Base-by-base conservation (phyloP, 495 filamentous ascomycete genomes). In the Penicillium pancosmium region DNA sequence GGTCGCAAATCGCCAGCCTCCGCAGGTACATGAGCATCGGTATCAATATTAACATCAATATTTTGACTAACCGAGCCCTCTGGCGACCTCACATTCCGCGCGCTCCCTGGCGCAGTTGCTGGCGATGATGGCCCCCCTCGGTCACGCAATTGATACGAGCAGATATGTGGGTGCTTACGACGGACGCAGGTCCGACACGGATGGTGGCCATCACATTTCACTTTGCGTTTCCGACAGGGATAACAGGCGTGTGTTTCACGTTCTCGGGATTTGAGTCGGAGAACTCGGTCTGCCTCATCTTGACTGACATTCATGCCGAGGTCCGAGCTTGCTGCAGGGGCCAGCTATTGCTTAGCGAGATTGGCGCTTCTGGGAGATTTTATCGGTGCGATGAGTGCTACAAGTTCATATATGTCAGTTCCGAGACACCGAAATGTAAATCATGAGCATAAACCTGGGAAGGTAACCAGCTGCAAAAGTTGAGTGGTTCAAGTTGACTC, bases 211-310 rank as follows among this genome's bases (percentile, higher is more conserved):
- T 76, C 72, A 23, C 75, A 78, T 60, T 76, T 75, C 15, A 76
- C 75, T 55, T 78, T 78, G n/a, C 75, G 71, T 43, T 73, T 71
- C 12, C 69, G 66, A 61, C 75, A 76, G 13, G 75, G 72, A 52
- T 78, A 76, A 40, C 73, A 78, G 4, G 75, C 73, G 47, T 64
- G 67, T 1, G 63, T 49, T 59, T 76, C 75, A 21, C 72, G 66
- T 18, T 71, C 68, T 51, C 68, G 63, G 44, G 71, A 67, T 46
- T 67, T 72, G 2, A 65, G 59, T 0, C 59, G 64, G 10, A 77
- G 66, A 3, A 75, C 69, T 23, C 70, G 69, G 50, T 77, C 70
- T 21, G 57, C 60, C 54, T 70, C 60, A 36, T 63, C 57, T 27
- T 65, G 68, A 31, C 54, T 61, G 19, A 62, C 54, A 44, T 43